phyloP scores from a whole-genome alignment of 208 protist genomes.

The Crithidia mellificae region DNA sequence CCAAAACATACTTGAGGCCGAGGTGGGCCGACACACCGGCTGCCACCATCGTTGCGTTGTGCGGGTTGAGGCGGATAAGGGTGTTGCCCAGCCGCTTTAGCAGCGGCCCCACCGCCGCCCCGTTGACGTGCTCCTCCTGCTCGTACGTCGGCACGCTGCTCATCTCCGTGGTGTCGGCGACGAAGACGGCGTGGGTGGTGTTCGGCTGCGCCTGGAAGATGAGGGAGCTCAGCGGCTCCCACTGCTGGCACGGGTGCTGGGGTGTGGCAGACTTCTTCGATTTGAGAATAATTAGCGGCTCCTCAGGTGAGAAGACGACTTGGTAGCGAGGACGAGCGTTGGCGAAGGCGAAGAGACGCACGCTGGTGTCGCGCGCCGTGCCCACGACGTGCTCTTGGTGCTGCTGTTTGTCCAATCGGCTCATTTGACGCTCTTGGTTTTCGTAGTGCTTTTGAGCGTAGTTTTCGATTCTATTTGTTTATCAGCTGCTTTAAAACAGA shows the following conservation, averaged over 20 bases:
- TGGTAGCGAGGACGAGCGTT: constrained; percentile 68
- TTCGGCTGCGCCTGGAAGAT: constrained; percentile 70
- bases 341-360: constrained; percentile 78
- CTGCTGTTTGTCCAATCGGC: constrained; percentile 67
- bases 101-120: constrained; percentile 47
- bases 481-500: no score
- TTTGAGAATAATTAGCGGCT: constrained; percentile 75
- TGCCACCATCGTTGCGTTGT: constrained; percentile 72
- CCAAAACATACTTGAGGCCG: constrained; percentile 71
- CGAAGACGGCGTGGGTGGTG: constrained; percentile 75
- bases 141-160: constrained; percentile 31
- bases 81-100: constrained; percentile 69
- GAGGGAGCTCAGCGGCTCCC: constrained; percentile 57
- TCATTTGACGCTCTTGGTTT: constrained; percentile 39
- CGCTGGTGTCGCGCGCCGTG: constrained; percentile 54
- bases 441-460: neutral
- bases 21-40: constrained; percentile 60
- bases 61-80: constrained; percentile 68
- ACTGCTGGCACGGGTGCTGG: constrained; percentile 77
- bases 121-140: constrained; percentile 60
- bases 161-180: constrained; percentile 59
- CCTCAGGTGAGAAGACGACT: constrained; percentile 72
- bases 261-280: constrained; percentile 39
- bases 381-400: constrained; percentile 64
- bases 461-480: neutral